These are phyloP conservation scores for Leccinum longicurvipes DNA, from an alignment of 768 basidiomycete genomes.

Conservation along the genomic window DNA sequence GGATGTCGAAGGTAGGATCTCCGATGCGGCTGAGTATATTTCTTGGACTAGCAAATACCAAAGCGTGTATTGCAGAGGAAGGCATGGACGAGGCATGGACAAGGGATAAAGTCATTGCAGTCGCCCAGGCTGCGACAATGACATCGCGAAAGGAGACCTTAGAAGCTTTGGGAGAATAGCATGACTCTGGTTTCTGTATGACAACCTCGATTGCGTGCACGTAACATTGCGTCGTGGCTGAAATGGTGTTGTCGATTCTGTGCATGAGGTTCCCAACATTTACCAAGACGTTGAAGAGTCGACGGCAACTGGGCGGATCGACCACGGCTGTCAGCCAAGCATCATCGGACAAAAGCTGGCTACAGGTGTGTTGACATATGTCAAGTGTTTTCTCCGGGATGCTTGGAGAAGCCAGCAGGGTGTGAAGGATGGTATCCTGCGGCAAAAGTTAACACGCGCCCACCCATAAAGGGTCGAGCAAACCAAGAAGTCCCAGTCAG, in stretches of 20 bases:
- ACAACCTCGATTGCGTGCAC: slow-evolving; percentile 42
- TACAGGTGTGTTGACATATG: slow-evolving; percentile 31
- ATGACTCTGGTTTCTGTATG: slow-evolving; percentile 30
- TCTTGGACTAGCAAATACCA: slow-evolving; percentile 21
- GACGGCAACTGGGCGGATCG: slow-evolving; percentile 35
- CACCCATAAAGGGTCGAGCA: slow-evolving; percentile 9
- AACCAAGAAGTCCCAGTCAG: slow-evolving; percentile 33
- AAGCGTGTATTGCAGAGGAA: slow-evolving; percentile 16
- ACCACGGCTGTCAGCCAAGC: slow-evolving; percentile 20
- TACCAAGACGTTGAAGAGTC: slow-evolving; percentile 45
- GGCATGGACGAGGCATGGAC: slow-evolving; percentile 21
- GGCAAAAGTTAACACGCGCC: slow-evolving; percentile 11
- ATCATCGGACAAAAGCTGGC: slow-evolving; percentile 29
- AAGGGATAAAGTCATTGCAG: slow-evolving; percentile 32
- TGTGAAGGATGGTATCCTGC: slow-evolving; percentile 25
- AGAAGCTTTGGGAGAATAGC: slow-evolving; percentile 10
- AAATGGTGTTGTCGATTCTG: slow-evolving; percentile 25
- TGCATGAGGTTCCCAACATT: slow-evolving; percentile 38
- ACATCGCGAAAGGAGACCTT: slow-evolving; percentile 37
- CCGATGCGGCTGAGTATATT: slow-evolving; percentile 24
- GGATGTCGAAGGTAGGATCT: slow-evolving; percentile 35
- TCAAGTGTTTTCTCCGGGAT: slow-evolving; percentile 31
- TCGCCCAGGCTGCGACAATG: slow-evolving; percentile 36
- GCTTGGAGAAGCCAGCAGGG: slow-evolving; percentile 25
- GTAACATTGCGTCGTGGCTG: slow-evolving; percentile 35